A percentile compares a stretch with the other conserved stretches of the same genome.
phyloP scores from a whole-genome alignment of 2,329 filamentous ascomycete species.

The Leptographium wingfieldii region DNA sequence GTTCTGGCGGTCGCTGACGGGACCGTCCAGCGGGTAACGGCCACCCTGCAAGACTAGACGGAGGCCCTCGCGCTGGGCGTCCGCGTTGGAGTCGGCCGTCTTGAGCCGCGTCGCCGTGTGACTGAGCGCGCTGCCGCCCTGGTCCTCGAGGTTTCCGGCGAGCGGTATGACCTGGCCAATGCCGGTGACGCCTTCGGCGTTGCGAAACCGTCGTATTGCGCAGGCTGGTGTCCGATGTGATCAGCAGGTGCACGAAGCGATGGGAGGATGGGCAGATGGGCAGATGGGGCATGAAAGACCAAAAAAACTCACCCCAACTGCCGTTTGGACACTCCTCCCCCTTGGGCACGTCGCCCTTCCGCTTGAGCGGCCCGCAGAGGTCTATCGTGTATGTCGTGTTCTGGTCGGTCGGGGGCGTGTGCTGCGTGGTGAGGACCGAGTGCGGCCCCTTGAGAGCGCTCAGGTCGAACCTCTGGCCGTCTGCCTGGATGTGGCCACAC shows the following conservation, averaged over 20 bases:
- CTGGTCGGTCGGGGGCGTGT: constrained; percentile 37
- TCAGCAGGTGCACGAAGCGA: not conserved
- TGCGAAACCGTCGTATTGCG: constrained; percentile 51
- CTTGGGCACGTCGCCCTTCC: constrained; percentile 41
- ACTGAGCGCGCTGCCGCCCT: constrained; percentile 48
- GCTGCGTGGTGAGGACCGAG: constrained; percentile 48
- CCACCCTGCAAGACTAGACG: constrained; percentile 55
- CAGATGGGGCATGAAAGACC: not conserved
- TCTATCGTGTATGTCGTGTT: constrained; percentile 79
- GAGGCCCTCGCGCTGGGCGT: constrained; percentile 59
- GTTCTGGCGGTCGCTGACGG: constrained; percentile 26
- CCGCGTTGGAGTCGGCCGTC: constrained; percentile 47
- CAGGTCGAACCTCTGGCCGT: constrained; percentile 52
- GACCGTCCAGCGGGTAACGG: constrained; percentile 39
- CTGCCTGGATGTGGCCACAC: constrained; percentile 49
- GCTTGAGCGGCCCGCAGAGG: constrained; percentile 56
- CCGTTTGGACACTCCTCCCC: constrained; percentile 54
- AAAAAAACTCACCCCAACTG: constrained; percentile 44
- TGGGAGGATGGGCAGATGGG: not conserved
- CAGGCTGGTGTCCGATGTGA: constrained; percentile 44
- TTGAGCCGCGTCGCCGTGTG: constrained; percentile 54
- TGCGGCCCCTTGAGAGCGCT: constrained; percentile 52
- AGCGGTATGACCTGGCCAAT: constrained; percentile 55
- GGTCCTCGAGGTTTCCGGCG: constrained; percentile 53
- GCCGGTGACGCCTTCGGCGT: constrained; percentile 29